Conservation (phyloP, 768 basidiomycete genomes). For the Galerina marginata region DNA sequence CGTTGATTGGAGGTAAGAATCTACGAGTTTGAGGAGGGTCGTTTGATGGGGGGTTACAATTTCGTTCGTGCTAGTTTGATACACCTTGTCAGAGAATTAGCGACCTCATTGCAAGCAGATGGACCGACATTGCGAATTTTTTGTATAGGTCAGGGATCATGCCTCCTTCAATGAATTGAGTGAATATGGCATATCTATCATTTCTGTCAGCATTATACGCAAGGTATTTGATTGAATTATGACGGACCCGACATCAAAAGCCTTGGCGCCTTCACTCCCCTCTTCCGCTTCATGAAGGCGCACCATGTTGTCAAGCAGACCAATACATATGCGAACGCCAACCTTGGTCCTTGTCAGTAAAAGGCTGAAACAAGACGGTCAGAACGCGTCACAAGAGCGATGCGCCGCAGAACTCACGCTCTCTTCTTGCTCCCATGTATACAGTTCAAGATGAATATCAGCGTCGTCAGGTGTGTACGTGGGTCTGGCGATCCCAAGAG, state of each 20-base stretch:
- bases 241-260: conserved; percentile 78
- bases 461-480: conserved; percentile 60
- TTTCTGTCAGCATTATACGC: conserved; percentile 10
- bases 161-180: conserved; percentile 64
- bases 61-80: conserved; percentile 59
- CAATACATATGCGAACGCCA: conserved; percentile 70
- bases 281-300: conserved; percentile 71
- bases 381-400: conserved; percentile 3
- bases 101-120: not conserved
- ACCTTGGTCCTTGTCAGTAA: conserved; percentile 56
- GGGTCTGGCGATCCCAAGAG: conserved; percentile 69
- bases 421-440: conserved; percentile 59
- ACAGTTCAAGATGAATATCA: conserved; percentile 78
- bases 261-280: conserved; percentile 62
- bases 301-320: conserved; percentile 76
- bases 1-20: conserved; percentile 76
- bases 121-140: conserved; percentile 63
- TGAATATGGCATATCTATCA: conserved; percentile 67
- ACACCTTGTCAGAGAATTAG: not conserved
- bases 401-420: conserved; percentile 48
- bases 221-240: not conserved
- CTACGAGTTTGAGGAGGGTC: conserved; percentile 85
- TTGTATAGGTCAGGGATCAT: conserved; percentile 64
- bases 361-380: conserved; percentile 42
- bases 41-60: conserved; percentile 85